Evolutionary conservation across 2,329 filamentous ascomycete species (phyloP).

Genomic region (Calonectria hongkongensis): DNA sequence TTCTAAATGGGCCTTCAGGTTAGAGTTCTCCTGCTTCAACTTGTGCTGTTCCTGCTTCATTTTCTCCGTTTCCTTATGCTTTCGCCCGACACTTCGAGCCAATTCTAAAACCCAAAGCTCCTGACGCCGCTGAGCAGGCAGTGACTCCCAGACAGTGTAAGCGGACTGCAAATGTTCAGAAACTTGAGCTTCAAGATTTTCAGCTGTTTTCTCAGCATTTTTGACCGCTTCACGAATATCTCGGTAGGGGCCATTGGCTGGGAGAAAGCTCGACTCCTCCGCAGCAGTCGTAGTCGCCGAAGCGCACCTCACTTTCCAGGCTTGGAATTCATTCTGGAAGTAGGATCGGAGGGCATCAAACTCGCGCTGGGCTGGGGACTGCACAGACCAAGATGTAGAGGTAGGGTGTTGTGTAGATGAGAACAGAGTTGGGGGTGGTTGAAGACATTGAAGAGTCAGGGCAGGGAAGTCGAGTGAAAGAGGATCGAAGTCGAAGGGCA

Average conservation of each 20-base stretch:
- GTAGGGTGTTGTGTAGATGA: constrained; percentile 87
- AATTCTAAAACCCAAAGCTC: constrained; percentile 79
- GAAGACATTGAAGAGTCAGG: constrained; percentile 87
- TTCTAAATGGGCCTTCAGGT: constrained; percentile 75
- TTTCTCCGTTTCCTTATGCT: constrained; percentile 72
- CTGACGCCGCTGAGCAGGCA: constrained; percentile 73
- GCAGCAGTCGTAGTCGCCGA: constrained; percentile 68
- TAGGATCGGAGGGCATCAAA: constrained; percentile 81
- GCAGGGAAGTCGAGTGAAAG: constrained; percentile 90
- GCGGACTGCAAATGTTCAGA: constrained; percentile 85
- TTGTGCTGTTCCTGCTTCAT: constrained; percentile 70
- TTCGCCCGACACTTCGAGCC: constrained; percentile 75
- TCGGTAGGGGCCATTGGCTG: constrained; percentile 61
- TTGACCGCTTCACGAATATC: constrained; percentile 68
- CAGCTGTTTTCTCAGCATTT: constrained; percentile 71
- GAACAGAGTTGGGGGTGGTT: constrained; percentile 87
- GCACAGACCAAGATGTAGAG: constrained; percentile 86
- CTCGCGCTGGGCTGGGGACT: constrained; percentile 83
- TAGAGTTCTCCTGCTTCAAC: constrained; percentile 74
- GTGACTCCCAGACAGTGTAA: constrained; percentile 83
- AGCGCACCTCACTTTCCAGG: constrained; percentile 75
- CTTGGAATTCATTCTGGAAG: constrained; percentile 80
- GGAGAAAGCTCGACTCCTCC: constrained; percentile 72
- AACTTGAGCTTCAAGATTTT: constrained; percentile 80
- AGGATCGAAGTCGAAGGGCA: constrained; percentile 87